Evolutionary conservation across 495 filamentous ascomycete species (phyloP), one percentile per base, ranked within the genome.

Genomic region (Xylaria nigripes): DNA sequence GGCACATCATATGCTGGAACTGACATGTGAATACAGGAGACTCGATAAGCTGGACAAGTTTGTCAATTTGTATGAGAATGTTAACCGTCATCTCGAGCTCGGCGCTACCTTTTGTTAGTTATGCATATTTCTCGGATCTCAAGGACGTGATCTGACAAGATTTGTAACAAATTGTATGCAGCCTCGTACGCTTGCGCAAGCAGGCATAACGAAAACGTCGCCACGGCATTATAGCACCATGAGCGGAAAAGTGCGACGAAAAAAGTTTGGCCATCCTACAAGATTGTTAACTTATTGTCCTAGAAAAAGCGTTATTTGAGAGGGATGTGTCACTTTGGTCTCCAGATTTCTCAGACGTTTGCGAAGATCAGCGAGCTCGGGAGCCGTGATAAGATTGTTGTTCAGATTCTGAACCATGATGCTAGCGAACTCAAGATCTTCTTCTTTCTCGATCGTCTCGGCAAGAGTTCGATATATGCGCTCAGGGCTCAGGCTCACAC

Each of bases 351-450:
- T 79, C 45, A 99, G 75, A 18, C 93, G 78, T 67, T 95, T 96
- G 43, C 94, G 80, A 42, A 99, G 74, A 48, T 96, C 94, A 0
- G 89, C 83, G 29, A 99, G 76, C 64, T 99, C 90, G 0, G 94
- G 94, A 0, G 94, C 94, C 10, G 94, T 99, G 59, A 97, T 97
- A 18, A 99, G 79, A 59, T 97, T 99, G 63, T 99, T 99, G 70
- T 99, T 99, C 42, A 99, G 76, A 67, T 97, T 96, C 64, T 97
- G 94, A 23, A 99, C 90, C 94, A 99, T 99, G 61, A 97, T 99
- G 59, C 91, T 96, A 16, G 94, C 90, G 69, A 99, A 99, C 66
- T 97, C 94, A 29, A 96, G 78, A 65, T 99, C 93, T 74, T 97
- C 92, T 68, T 99, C 94, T 57, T 94, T 95, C 68, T 97, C 94